Conservation (phyloP, 139 green algal genomes). For the Chlamydomonas sp. region DNA sequence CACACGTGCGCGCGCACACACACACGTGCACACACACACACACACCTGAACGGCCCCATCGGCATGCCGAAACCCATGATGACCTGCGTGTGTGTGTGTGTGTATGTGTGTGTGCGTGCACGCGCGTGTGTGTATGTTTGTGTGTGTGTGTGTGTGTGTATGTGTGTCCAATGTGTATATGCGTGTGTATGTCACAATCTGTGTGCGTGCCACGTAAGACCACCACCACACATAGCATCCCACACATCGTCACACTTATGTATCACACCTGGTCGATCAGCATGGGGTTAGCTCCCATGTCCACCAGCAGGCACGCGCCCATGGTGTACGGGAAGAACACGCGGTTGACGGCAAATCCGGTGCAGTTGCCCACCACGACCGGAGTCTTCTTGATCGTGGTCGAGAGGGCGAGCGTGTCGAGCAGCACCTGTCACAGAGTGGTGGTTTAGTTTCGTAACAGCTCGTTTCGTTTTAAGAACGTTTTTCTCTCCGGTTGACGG, state of each 20-base stretch:
- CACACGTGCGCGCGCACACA: not conserved
- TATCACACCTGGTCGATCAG: slow-evolving; percentile 79
- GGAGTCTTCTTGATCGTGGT: slow-evolving; percentile 93
- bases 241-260: no score
- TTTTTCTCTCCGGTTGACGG: slow-evolving; percentile 96
- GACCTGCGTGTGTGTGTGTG: no score
- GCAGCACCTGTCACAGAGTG: slow-evolving; percentile 86
- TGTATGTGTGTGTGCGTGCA: no score
- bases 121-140: no score
- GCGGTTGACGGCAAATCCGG: slow-evolving; percentile 96
- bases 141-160: no score
- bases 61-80: slow-evolving; percentile 98
- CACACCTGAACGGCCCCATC: slow-evolving; percentile 90
- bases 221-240: no score
- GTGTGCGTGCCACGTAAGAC: no score
- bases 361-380: slow-evolving; percentile 98
- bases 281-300: slow-evolving; percentile 72
- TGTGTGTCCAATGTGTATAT: no score
- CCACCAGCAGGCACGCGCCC: slow-evolving; percentile 68
- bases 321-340: slow-evolving; percentile 99
- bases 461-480: no score
- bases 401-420: slow-evolving; percentile 83
- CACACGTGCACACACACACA: not conserved
- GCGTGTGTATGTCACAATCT: no score
- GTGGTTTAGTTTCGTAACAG: no score